These are phyloP conservation scores for Albifimbria verrucaria DNA, from an alignment of 2,329 filamentous ascomycete genomes.

Conservation along the genomic window DNA sequence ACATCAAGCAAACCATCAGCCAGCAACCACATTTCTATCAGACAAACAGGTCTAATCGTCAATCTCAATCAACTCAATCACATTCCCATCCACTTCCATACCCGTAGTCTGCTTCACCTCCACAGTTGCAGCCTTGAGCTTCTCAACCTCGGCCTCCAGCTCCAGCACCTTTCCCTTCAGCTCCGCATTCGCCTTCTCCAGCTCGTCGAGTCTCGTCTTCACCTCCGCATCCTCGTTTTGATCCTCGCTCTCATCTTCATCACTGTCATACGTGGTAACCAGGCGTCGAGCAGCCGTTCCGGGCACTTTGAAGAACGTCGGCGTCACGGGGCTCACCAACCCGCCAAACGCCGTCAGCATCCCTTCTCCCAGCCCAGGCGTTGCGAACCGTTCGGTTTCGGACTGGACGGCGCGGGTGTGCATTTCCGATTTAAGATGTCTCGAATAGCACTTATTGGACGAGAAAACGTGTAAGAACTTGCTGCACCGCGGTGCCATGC, in stretches of 20 bases:
- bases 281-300: too few relatives aligned
- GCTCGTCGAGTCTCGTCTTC: conserved; percentile 3
- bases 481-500: background rate
- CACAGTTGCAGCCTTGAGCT: too few relatives aligned
- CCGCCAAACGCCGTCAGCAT: background rate
- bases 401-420: background rate
- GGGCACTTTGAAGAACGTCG: background rate
- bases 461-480: background rate
- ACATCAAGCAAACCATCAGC: too few relatives aligned
- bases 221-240: conserved; percentile 1
- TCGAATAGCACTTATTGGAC: background rate
- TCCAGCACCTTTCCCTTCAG: background rate
- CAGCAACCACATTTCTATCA: too few relatives aligned
- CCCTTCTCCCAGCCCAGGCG: background rate
- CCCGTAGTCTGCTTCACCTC: too few relatives aligned
- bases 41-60: too few relatives aligned
- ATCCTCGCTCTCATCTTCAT: background rate
- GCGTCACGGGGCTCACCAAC: background rate
- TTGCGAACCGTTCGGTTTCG: background rate
- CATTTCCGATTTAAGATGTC: background rate
- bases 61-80: background rate
- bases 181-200: background rate
- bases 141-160: background rate
- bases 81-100: background rate
- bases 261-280: background rate